Conservation (phyloP, 345 rosid genomes). For the Pugionium dolabratum region DNA sequence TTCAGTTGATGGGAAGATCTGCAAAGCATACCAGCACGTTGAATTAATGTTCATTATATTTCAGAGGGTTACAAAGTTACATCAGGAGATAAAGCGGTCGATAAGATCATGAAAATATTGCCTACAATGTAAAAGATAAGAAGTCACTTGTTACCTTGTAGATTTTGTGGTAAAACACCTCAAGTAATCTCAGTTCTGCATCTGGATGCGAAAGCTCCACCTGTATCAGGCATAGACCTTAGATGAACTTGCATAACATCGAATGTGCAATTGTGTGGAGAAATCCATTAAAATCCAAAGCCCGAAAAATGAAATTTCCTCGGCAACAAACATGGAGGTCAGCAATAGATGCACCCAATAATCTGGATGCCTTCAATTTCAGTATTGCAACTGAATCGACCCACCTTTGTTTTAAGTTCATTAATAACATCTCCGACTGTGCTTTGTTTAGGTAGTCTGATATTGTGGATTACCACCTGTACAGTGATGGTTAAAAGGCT, state of each 20-base stretch:
- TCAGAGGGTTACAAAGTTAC: slow-evolving; percentile 13
- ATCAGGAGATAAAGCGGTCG: slow-evolving; percentile 6
- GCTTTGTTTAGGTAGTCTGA: slow-evolving; percentile 90
- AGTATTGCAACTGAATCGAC: slow-evolving; percentile 12
- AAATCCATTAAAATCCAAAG: slow-evolving; percentile 6
- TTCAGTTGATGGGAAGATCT: slow-evolving; percentile 83
- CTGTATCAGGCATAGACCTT: slow-evolving; percentile 47
- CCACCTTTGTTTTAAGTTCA: slow-evolving; percentile 85
- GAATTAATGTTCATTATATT: slow-evolving; percentile 11
- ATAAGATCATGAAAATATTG: slow-evolving; percentile 2
- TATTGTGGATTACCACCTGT: slow-evolving; percentile 81
- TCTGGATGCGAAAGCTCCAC: slow-evolving; percentile 86
- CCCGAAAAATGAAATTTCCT: slow-evolving; percentile 1
- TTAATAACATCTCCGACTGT: slow-evolving; percentile 87
- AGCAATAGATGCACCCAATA: slow-evolving; percentile 21
- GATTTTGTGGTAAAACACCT: slow-evolving; percentile 91
- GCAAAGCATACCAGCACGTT: slow-evolving; percentile 35
- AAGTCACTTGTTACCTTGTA: slow-evolving; percentile 62
- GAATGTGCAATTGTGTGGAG: slow-evolving; percentile 39
- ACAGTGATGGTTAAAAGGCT: slow-evolving; percentile 32
- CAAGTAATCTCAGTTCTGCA: slow-evolving; percentile 92
- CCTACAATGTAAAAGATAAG: slow-evolving; percentile 15
- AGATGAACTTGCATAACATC: slow-evolving; percentile 24
- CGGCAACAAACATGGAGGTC: slow-evolving; percentile 8
- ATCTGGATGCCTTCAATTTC: slow-evolving; percentile 21